Evolutionary conservation across 108 stramenopile genomes (phyloP).

Genomic region (Epithemia pelagica): DNA sequence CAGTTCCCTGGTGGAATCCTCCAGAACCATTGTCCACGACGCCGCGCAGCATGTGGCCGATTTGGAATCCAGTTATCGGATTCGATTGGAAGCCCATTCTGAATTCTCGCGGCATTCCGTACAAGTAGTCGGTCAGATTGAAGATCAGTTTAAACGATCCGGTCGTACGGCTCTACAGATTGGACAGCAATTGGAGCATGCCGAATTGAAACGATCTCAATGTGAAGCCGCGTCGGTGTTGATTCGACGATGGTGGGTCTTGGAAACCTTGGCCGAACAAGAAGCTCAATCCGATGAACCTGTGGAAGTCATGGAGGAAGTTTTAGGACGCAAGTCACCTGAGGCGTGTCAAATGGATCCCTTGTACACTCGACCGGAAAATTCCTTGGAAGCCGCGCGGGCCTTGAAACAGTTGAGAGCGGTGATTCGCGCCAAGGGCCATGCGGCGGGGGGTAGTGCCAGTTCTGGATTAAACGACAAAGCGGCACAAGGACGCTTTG

Average conservation of each 20-base stretch:
- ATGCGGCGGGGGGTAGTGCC: conserved; percentile 17
- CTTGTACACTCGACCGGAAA: conserved; percentile 59
- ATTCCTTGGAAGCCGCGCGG: conserved; percentile 62
- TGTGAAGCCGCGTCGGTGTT: conserved; percentile 69
- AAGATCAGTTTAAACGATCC: conserved; percentile 69
- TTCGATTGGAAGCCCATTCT: conserved; percentile 72
- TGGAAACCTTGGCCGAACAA: conserved; percentile 79
- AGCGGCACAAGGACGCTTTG: conserved; percentile 49
- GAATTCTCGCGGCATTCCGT: conserved; percentile 54
- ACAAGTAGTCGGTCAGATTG: conserved; percentile 58
- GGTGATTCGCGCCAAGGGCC: conserved; percentile 66
- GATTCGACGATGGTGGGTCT: conserved; percentile 82
- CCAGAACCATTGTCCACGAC: conserved; percentile 49
- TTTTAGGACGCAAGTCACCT: conserved; percentile 50
- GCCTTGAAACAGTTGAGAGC: conserved; percentile 62
- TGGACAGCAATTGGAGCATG: conserved; percentile 74
- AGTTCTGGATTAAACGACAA: conserved; percentile 1
- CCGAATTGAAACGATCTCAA: conserved; percentile 70
- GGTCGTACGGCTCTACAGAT: conserved; percentile 76
- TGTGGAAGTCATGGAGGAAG: conserved; percentile 66
- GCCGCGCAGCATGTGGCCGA: conserved; percentile 53
- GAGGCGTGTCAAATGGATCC: conserved; percentile 72
- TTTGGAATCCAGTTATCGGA: conserved; percentile 61
- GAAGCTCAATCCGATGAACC: conserved; percentile 54
- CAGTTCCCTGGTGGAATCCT: conserved; percentile 50